Conservation (phyloP, 2,329 filamentous ascomycete genomes). For the Fusarium nygamai region DNA sequence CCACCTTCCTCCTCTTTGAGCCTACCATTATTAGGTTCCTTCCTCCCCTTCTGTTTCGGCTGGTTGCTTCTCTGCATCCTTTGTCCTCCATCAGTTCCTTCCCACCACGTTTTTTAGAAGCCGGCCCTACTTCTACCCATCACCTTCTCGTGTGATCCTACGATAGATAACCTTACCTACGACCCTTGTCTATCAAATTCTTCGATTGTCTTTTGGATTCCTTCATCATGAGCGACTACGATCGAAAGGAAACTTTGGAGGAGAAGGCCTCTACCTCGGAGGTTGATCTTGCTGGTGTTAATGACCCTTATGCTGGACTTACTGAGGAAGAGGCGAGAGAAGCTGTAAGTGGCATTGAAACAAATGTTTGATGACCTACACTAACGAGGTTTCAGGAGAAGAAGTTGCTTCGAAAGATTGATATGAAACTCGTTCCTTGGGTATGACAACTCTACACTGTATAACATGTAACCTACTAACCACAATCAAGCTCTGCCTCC, state of each 20-base stretch:
- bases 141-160: conserved; percentile 9
- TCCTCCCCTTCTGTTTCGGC: conserved; percentile 26
- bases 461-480: background rate
- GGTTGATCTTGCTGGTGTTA: conserved; percentile 32
- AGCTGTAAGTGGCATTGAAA: conserved; percentile 60
- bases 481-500: conserved; percentile 64
- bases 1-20: conserved; percentile 1
- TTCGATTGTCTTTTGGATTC: background rate
- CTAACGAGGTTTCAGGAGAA: conserved; percentile 60
- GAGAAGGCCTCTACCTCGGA: conserved; percentile 46
- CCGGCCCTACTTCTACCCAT: conserved; percentile 14
- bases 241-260: conserved; percentile 45
- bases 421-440: conserved; percentile 70
- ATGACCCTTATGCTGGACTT: conserved; percentile 67
- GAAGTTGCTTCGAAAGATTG: conserved; percentile 69
- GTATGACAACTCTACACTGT: conserved; percentile 41
- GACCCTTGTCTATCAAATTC: background rate
- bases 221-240: conserved; percentile 48
- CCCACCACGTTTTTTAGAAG: conserved; percentile 33
- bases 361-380: background rate
- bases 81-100: conserved; percentile 30
- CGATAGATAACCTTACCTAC: background rate
- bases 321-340: conserved; percentile 69
- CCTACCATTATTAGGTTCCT: conserved; percentile 8
- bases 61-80: conserved; percentile 30